Conservation (phyloP, 139 green algal genomes). For the Auxenochlorella pyrenoidosa region DNA sequence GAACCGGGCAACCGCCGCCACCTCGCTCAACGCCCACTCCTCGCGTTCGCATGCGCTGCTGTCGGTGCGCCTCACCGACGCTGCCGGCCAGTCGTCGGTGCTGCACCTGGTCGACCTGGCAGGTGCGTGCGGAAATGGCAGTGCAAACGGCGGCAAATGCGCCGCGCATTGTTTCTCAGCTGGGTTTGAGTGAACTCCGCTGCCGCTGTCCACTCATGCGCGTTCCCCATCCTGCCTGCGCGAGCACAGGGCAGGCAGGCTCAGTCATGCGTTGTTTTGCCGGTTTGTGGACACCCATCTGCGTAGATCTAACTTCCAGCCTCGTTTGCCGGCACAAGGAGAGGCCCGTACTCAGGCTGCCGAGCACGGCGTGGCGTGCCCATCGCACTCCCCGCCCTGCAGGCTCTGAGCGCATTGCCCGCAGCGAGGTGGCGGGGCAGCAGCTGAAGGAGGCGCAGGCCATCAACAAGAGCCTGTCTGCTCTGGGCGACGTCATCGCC, state of each 20-base stretch:
- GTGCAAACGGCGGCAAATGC: no score
- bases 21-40: conserved; percentile 50
- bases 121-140: no score
- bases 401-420: conserved; percentile 64
- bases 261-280: no score
- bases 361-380: background rate
- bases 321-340: no score
- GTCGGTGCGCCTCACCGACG: conserved; percentile 33
- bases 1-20: conserved; percentile 44
- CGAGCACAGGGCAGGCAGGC: no score
- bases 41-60: conserved; percentile 56
- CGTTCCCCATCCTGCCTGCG: no score
- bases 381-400: conserved; percentile 18
- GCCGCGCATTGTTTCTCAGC: no score
- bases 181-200: no score
- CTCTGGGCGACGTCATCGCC: conserved; percentile 77
- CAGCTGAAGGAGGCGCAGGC: conserved; percentile 79
- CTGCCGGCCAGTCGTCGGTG: conserved; percentile 22
- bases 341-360: no score
- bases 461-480: conserved; percentile 88
- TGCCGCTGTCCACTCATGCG: no score
- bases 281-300: no score
- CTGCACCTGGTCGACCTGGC: conserved; percentile 88
- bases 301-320: no score
- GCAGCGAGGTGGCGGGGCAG: conserved; percentile 60